These are phyloP conservation scores for Nakazawaea ishiwadae DNA, from an alignment of 805 yeast species.

Conservation along the genomic window DNA sequence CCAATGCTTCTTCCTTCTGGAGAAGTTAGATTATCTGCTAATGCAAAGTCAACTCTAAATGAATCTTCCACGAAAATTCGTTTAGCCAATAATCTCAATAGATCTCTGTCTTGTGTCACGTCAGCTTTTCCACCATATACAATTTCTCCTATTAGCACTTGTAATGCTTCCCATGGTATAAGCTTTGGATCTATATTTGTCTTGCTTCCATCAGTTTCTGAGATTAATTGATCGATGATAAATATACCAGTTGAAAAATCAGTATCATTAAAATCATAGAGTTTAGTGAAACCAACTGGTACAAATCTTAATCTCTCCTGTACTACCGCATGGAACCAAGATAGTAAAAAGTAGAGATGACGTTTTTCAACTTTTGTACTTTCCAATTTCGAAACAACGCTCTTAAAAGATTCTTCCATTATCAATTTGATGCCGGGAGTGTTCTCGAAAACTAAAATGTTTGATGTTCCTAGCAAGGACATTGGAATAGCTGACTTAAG, in stretches of 20 bases:
- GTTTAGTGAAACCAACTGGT: conserved; percentile 58
- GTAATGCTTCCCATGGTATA: conserved; percentile 53
- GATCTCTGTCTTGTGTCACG: conserved; percentile 32
- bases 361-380: conserved; percentile 34
- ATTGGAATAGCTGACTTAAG: conserved; percentile 45
- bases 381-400: conserved; percentile 17
- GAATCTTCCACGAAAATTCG: conserved; percentile 34
- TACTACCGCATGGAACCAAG: conserved; percentile 69
- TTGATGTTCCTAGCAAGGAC: conserved; percentile 48
- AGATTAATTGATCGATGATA: conserved; percentile 40
- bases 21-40: conserved; percentile 32
- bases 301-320: conserved; percentile 53
- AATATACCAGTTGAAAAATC: conserved; percentile 52
- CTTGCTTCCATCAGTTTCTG: conserved; percentile 18
- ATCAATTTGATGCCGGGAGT: conserved; percentile 53
- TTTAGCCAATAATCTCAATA: conserved; percentile 29
- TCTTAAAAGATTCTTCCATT: conserved; percentile 33
- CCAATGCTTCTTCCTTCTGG: conserved; percentile 43
- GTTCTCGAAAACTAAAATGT: conserved; percentile 57
- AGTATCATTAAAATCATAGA: conserved; percentile 69
- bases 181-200: conserved; percentile 38
- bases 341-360: conserved; percentile 47
- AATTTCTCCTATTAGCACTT: conserved; percentile 44
- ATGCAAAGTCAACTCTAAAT: conserved; percentile 37
- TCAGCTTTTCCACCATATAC: conserved; percentile 67